phyloP scores from a whole-genome alignment of 352 stramenopile genomes.

The Globisporangium mamillatum region DNA sequence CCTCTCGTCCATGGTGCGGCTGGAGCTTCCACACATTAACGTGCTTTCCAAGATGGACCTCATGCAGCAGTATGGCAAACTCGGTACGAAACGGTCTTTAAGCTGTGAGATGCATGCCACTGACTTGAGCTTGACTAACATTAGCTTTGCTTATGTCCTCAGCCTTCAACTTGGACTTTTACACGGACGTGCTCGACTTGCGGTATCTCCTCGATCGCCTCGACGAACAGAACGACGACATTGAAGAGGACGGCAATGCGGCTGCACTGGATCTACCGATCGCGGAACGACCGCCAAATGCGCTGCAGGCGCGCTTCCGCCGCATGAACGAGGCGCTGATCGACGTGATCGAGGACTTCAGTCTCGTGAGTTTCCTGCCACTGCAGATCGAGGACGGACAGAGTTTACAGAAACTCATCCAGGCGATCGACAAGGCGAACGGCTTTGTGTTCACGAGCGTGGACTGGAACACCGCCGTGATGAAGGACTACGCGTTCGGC shows the following conservation, averaged over 20 bases:
- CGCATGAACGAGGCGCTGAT: constrained; percentile 84
- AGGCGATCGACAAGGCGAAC: constrained; percentile 81
- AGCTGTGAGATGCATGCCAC: neutral
- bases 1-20: constrained; percentile 96
- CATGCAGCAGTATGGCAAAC: constrained; percentile 89
- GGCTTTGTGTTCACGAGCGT: constrained; percentile 79
- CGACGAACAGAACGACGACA: constrained; percentile 58
- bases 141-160: neutral
- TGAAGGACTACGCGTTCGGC: constrained; percentile 70
- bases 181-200: constrained; percentile 84
- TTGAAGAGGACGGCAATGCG: constrained; percentile 31
- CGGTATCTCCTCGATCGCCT: constrained; percentile 79
- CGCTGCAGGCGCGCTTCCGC: constrained; percentile 55
- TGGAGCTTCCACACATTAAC: constrained; percentile 98
- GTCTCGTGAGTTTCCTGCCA: constrained; percentile 77
- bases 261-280: constrained; percentile 32
- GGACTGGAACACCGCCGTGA: constrained; percentile 74
- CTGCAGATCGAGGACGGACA: constrained; percentile 78
- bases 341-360: constrained; percentile 87
- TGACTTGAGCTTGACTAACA: neutral
- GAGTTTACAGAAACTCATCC: constrained; percentile 61
- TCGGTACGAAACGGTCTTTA: constrained; percentile 30
- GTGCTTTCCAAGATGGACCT: constrained; percentile 99
- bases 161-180: constrained; percentile 88
- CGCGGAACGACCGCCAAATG: constrained; percentile 27